A percentile compares a stretch with the other conserved stretches of the same genome.
Conservation (phyloP, 139 green algal species). For the Eudorina sp. region DNA sequence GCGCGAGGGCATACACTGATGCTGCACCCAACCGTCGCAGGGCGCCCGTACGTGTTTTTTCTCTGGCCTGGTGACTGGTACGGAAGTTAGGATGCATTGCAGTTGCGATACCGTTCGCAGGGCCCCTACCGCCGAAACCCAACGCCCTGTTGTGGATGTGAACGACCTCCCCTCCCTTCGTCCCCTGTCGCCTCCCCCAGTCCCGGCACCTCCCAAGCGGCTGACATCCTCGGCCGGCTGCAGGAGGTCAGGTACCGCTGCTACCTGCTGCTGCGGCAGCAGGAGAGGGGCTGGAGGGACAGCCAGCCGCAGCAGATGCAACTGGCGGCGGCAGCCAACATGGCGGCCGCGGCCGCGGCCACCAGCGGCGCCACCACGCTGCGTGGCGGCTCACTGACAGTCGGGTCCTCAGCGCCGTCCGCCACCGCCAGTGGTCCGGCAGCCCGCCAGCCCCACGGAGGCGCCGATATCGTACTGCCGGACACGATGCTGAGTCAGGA, state of each 20-base stretch:
- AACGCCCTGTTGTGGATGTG: no score
- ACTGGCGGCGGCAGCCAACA: neutral
- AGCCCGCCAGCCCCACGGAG: no score
- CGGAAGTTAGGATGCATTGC: no score
- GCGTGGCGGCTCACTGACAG: neutral
- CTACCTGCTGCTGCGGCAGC: constrained; percentile 56
- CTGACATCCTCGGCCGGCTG: constrained; percentile 54
- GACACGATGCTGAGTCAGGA: constrained; percentile 44
- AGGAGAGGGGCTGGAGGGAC: constrained; percentile 54
- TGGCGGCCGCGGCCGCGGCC: constrained; percentile 28
- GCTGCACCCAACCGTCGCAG: no score
- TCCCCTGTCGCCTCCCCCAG: constrained; percentile 20
- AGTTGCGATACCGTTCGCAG: no score
- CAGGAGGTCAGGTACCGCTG: constrained; percentile 56
- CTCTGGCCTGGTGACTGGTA: no score
- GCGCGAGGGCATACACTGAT: no score
- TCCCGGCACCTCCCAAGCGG: constrained; percentile 73
- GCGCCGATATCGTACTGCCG: constrained; percentile 11
- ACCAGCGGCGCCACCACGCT: neutral
- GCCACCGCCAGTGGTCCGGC: neutral
- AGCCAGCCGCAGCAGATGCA: neutral
- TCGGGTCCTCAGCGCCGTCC: neutral
- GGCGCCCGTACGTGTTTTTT: no score
- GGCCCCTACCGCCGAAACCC: no score
- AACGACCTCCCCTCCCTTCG: neutral